These are phyloP conservation scores for Dactylellina haptotyla DNA, from an alignment of 2,329 filamentous ascomycete species.

Conservation along the genomic window DNA sequence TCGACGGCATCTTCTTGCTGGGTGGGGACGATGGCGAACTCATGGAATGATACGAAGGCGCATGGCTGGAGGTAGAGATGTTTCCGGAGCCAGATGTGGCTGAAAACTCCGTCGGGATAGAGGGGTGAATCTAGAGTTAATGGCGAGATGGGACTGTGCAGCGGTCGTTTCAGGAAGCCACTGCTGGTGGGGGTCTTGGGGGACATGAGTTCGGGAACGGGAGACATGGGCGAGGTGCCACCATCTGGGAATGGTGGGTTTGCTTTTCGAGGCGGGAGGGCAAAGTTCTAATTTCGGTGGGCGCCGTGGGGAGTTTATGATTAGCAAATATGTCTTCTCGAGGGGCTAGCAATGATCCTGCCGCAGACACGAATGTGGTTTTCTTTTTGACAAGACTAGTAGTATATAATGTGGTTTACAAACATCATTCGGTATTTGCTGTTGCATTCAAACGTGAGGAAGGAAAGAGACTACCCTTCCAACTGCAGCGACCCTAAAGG, in stretches of 20 bases:
- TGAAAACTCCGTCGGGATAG: slow-evolving; percentile 89
- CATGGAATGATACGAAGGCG: slow-evolving; percentile 76
- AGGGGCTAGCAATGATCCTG: slow-evolving; percentile 22
- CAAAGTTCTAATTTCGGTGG: slow-evolving; percentile 67
- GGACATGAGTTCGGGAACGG: slow-evolving; percentile 60
- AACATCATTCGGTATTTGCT: slow-evolving; percentile 50
- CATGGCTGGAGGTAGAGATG: slow-evolving; percentile 86
- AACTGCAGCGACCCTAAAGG: slow-evolving; percentile 76
- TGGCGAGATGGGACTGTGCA: slow-evolving; percentile 92
- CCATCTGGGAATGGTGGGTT: slow-evolving; percentile 67
- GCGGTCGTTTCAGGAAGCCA: slow-evolving; percentile 54
- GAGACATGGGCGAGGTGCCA: slow-evolving; percentile 63
- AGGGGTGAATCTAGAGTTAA: slow-evolving; percentile 82
- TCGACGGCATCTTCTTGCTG: slow-evolving; percentile 82
- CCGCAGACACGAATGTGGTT: slow-evolving; percentile 50
- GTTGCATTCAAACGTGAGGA: slow-evolving; percentile 51
- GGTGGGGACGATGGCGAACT: slow-evolving; percentile 73
- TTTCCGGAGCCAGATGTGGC: slow-evolving; percentile 84
- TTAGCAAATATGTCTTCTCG: no score
- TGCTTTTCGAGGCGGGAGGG: slow-evolving; percentile 72
- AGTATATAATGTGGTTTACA: slow-evolving; percentile 50
- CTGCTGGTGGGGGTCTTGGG: slow-evolving; percentile 62
- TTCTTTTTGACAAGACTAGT: slow-evolving; percentile 38
- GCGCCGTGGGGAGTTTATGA: no score
- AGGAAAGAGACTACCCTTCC: slow-evolving; percentile 76